These are phyloP conservation scores for Polygonum maritimum DNA, from an alignment of 148 eudicot species.

Conservation along the genomic window DNA sequence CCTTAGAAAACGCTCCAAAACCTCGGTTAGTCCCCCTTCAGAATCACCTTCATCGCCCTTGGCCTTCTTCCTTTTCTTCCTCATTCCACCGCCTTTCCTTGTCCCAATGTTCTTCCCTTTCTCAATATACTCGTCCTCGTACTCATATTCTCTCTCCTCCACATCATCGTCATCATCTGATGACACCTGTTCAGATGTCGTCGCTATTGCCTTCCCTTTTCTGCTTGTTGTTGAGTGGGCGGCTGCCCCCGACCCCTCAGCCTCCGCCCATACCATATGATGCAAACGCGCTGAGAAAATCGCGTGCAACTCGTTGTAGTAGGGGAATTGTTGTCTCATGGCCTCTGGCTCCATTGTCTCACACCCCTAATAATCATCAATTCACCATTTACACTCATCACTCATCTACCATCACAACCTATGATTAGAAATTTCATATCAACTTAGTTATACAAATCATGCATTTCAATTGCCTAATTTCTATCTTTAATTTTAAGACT, in stretches of 20 bases:
- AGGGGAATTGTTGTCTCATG: constrained; percentile 78
- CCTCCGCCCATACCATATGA: constrained; percentile 78
- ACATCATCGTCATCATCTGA: constrained; percentile 72
- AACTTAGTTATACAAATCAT: too few relatives aligned
- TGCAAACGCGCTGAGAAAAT: constrained; percentile 74
- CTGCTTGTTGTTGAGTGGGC: constrained; percentile 11
- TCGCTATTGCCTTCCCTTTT: constrained; percentile 22
- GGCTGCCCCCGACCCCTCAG: constrained; percentile 36
- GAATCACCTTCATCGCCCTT: not conserved
- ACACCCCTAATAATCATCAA: constrained; percentile 20
- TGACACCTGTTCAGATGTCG: constrained; percentile 17
- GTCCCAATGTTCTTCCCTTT: constrained; percentile 16
- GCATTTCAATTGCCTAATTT: not conserved
- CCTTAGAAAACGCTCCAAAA: constrained; percentile 64
- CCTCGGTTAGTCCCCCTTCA: constrained; percentile 24
- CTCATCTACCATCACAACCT: not conserved
- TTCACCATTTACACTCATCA: not conserved
- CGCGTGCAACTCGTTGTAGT: constrained; percentile 69
- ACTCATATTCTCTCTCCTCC: constrained; percentile 16
- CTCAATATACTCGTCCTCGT: not conserved
- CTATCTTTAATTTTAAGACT: not conserved
- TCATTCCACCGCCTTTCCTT: not conserved
- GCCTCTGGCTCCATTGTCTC: constrained; percentile 85
- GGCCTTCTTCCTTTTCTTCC: not conserved
- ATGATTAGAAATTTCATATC: not conserved